Evolutionary conservation across 2,329 filamentous ascomycete genomes (phyloP), one percentile per base, ranked within the genome.

Genomic region (Cordyceps militaris): DNA sequence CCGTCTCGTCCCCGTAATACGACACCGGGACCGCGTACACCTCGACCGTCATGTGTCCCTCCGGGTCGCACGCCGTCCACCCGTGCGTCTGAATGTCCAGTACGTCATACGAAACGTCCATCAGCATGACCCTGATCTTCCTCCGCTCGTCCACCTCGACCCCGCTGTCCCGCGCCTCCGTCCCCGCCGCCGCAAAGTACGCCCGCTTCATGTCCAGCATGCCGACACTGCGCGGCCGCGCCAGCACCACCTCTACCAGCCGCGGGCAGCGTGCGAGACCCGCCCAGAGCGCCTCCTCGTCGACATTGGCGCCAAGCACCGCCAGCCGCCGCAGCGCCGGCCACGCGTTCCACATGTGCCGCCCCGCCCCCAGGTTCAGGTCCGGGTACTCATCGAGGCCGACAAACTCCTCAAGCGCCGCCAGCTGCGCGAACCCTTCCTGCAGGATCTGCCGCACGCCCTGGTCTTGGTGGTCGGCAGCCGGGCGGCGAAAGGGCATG

Each of bases 331-430:
- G 66, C 24, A 80, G 67, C 4, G 70, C 67, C 8, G 71, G 72
- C 74, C 76, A 79, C 10, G 70, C 56, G 34, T 66, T 66, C 77
- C 77, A 79, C 3, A 77, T 63, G 52, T 74, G 70, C 10, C 28
- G 47, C 28, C 47, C 28, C 47, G n/a, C 47, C 28, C 28, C 19
- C 19, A 56, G 30, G 13, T 48, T 40, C 28, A 40, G 43, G 43
- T 40, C 19, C 5, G 78, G 71, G 60, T 79, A 78, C 51, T 79
- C 76, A 8, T 69, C 70, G 21, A 78, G 68, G 62, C 74, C 76
- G 43, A 75, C 73, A 57, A 81, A 77, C 61, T 80, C 76, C 58
- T 80, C 74, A 9, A 81, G 67, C 32, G 62, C 66, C 24, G 26
- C 36, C 0, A 81, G 70, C 47, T 70, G 64, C 61, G 69, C 64